Evolutionary conservation across 768 basidiomycete species (phyloP), one percentile per base, ranked within the genome.

Genomic region (Phaeotremella fagi): DNA sequence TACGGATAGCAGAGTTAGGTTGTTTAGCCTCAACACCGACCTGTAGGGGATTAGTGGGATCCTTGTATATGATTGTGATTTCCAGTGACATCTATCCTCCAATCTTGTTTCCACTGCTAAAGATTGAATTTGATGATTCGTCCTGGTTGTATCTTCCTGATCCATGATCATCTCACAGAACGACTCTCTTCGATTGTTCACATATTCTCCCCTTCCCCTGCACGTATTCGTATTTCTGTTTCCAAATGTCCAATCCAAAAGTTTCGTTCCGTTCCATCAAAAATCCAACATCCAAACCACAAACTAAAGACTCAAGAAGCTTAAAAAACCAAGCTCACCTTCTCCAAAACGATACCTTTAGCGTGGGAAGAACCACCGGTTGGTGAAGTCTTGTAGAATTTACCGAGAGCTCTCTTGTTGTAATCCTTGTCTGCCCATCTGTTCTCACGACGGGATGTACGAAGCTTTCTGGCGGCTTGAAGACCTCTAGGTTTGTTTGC

Each of bases 1-100:
- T 99, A 78, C 95, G 91, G 78, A 99, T 98, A 76, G 95, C 95
- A 75, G 95, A 99, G 83, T 99, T 99, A 79, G 95, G 95, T 78
- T 99, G 95, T 80, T 99, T 99, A 75, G 95, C 94, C 81, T 99
- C 95, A 61, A 99, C 94, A 75, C 95, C 95, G 72, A 99, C 91
- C 75, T 76, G 60, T 5, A 33, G n/a, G 22, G 27, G 25, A 23
- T 27, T 26, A 41, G 23, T 29, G 38, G 48, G 44, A 48, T 26
- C 22, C 4, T 16, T 37, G 43, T 33, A n/a, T n/a, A n/a, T n/a
- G n/a, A n/a, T n/a, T n/a, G n/a, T n/a, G n/a, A n/a, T n/a, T n/a
- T n/a, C n/a, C n/a, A n/a, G n/a, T n/a, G n/a, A n/a, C n/a, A n/a
- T n/a, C n/a, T n/a, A n/a, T n/a, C n/a, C n/a, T n/a, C n/a, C n/a